Percentiles rank a stretch among this genome's conserved stretches.
Conservation (phyloP, 1,284 basidiomycete genomes). For the Phellopilus nigrolimitatus region DNA sequence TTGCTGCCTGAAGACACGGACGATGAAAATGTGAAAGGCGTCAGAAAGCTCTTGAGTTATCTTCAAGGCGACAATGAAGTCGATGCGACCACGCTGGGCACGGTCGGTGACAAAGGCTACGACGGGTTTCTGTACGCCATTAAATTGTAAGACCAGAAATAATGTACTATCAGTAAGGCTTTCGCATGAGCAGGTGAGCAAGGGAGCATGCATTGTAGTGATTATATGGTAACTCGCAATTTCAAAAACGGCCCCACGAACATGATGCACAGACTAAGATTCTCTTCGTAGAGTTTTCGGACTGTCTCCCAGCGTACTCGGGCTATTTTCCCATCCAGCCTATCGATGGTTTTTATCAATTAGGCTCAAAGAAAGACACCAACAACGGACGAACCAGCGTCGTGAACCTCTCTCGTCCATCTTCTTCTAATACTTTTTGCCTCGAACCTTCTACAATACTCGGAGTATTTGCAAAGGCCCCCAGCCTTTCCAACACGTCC, state of each 20-base stretch:
- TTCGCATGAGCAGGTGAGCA: no score
- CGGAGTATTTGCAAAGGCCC: constrained; percentile 65
- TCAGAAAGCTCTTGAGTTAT: constrained; percentile 41
- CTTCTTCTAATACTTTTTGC: constrained; percentile 43
- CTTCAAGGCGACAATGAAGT: constrained; percentile 51
- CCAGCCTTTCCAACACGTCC: constrained; percentile 50
- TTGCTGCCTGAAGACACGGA: constrained; percentile 35
- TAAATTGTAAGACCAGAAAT: constrained; percentile 23
- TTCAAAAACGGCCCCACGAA: no score
- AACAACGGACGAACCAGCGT: constrained; percentile 41
- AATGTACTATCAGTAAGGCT: background rate
- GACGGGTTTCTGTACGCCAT: constrained; percentile 57
- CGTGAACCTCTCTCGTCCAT: constrained; percentile 56
- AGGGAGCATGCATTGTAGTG: no score
- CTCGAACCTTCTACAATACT: constrained; percentile 53
- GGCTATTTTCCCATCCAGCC: constrained; percentile 16
- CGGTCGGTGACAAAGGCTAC: constrained; percentile 57
- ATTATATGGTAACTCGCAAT: no score
- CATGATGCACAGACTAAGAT: no score
- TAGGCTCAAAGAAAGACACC: background rate
- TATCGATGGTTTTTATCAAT: background rate
- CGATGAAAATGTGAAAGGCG: constrained; percentile 36
- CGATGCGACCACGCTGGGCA: constrained; percentile 56
- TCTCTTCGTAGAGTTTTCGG: background rate
- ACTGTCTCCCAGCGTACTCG: background rate